These are phyloP conservation scores for Chernovozyma sophiae-reginae DNA, from an alignment of 1,139 yeast genomes.

Conservation along the genomic window DNA sequence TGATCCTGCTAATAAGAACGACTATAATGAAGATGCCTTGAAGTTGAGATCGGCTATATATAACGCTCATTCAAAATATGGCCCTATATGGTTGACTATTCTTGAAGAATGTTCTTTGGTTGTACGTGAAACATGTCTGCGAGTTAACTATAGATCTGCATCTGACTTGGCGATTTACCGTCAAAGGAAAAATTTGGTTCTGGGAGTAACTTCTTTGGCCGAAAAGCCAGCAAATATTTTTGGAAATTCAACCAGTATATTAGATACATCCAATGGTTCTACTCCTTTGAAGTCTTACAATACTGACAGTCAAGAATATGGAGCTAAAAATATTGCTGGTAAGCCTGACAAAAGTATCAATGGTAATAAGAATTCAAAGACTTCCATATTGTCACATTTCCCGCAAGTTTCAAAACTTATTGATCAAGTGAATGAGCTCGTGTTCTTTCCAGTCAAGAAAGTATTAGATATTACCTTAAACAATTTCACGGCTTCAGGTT, in stretches of 20 bases:
- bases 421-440: not conserved
- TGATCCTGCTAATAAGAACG: not conserved
- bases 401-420: not conserved
- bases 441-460: not conserved
- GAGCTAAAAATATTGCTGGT: not conserved
- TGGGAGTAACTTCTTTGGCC: not conserved
- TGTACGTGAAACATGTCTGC: slow-evolving; percentile 42
- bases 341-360: not conserved
- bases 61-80: slow-evolving; percentile 43
- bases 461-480: too few species aligned
- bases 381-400: not conserved
- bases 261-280: not conserved
- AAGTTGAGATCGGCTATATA: slow-evolving; percentile 53
- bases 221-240: slow-evolving; percentile 20
- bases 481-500: not conserved
- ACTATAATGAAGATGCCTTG: slow-evolving; percentile 32
- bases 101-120: slow-evolving; percentile 57
- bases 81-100: slow-evolving; percentile 53
- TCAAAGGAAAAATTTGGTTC: not conserved
- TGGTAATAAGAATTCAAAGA: not conserved
- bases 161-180: slow-evolving; percentile 21
- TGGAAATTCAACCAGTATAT: slow-evolving; percentile 21
- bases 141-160: slow-evolving; percentile 34
- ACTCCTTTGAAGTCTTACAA: not conserved
- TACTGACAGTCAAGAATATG: not conserved